Evolutionary conservation across 192 early-diverging fungal genomes (phyloP).

Genomic region (Gryganskiella cystojenkinii): DNA sequence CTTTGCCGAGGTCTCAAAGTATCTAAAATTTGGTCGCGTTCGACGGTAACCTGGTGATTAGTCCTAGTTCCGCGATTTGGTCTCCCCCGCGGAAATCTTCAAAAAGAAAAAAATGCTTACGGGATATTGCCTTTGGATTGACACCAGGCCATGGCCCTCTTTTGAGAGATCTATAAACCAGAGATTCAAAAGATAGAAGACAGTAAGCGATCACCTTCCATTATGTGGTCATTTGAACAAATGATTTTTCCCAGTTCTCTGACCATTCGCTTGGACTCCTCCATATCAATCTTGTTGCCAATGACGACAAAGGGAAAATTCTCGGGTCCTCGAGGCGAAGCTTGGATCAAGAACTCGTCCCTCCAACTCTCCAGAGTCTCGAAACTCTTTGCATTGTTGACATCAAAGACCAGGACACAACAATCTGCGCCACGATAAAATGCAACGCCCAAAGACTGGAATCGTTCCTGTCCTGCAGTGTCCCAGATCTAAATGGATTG

Average conservation of each 20-base stretch:
- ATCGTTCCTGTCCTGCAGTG: conserved; percentile 98
- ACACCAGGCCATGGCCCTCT: conserved; percentile 96
- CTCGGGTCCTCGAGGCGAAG: conserved; percentile 92
- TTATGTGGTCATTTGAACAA: no score
- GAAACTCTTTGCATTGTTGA: conserved; percentile 94
- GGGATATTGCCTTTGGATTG: conserved; percentile 96
- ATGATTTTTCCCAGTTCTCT: no score
- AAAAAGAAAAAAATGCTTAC: conserved; percentile 10
- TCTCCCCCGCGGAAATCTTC: background rate
- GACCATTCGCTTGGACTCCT: conserved; percentile 91
- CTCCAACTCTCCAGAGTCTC: conserved; percentile 97
- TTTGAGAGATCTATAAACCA: conserved; percentile 90
- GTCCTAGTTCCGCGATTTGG: no score
- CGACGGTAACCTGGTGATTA: no score
- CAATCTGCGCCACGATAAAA: conserved; percentile 99
- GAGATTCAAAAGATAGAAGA: no score
- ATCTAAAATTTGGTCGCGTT: conserved; percentile 58
- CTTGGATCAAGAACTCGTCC: conserved; percentile 98
- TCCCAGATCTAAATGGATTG: conserved; percentile 88
- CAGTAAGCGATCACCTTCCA: no score
- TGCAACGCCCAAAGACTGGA: conserved; percentile 97
- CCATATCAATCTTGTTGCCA: conserved; percentile 99
- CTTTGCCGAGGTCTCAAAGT: conserved; percentile 99
- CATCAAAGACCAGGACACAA: conserved; percentile 97
- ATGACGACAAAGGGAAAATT: conserved; percentile 99